A percentile compares a stretch with the other conserved stretches of the same genome.
Evolutionary conservation across 83 land plant species (phyloP).

Genomic region (Picea mariana): DNA sequence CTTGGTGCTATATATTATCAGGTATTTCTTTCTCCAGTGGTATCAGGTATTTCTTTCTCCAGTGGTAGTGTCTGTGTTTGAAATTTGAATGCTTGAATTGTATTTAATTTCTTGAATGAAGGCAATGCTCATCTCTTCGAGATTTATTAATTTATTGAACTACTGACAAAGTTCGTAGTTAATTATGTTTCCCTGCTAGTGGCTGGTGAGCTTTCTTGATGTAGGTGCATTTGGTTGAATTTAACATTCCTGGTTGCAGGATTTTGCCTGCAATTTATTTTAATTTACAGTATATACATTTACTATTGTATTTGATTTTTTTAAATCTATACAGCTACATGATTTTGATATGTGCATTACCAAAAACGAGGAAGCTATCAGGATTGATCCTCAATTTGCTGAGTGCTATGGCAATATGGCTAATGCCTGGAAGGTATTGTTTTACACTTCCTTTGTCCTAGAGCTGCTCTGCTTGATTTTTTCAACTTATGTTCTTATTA

Average conservation of each 20-base stretch:
- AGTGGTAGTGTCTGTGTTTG: neutral
- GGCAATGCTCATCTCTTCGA: too few relatives aligned
- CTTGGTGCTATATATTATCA: conserved; percentile 96
- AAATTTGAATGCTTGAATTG: neutral
- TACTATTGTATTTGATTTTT: conserved; percentile 6
- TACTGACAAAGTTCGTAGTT: neutral
- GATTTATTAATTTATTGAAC: too few relatives aligned
- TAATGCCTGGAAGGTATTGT: conserved; percentile 96
- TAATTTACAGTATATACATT: neutral
- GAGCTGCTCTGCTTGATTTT: neutral
- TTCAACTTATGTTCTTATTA: neutral
- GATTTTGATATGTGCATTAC: conserved; percentile 96
- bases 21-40: conserved; percentile 37
- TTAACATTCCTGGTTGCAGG: neutral
- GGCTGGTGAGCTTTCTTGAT: neutral
- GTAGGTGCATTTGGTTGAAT: neutral
- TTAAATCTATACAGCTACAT: conserved; percentile 55
- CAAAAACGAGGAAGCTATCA: conserved; percentile 96
- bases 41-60: conserved; percentile 57
- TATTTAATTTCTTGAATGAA: neutral
- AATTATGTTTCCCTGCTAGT: neutral
- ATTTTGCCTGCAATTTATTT: neutral
- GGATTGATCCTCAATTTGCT: conserved; percentile 87
- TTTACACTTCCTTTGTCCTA: neutral
- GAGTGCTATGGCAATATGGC: conserved; percentile 99